These are phyloP conservation scores for Raffaelea ambrosiae DNA, from an alignment of 2,329 filamentous ascomycete genomes.

Conservation along the genomic window DNA sequence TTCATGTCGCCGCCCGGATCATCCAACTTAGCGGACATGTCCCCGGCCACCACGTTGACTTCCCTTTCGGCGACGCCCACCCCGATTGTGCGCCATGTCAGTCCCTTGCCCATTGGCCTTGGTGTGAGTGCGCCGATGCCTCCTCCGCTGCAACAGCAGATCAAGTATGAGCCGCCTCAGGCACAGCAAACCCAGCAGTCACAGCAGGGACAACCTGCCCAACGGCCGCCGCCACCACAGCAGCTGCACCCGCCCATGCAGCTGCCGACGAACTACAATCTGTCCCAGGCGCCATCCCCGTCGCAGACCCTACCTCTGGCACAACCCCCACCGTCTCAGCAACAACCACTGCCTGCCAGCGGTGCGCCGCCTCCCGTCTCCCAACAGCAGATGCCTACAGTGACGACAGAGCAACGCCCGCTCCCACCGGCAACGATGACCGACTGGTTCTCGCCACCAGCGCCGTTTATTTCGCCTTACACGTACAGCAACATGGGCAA, in stretches of 20 bases:
- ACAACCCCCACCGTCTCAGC: no score
- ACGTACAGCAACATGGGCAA: conserved; percentile 29
- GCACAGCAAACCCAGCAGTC: conserved; percentile 3
- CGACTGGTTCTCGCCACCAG: conserved; percentile 45
- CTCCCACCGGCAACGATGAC: conserved; percentile 30
- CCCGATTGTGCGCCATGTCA: conserved; percentile 22
- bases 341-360: not conserved
- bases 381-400: conserved; percentile 24
- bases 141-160: not conserved
- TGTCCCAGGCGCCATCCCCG: not conserved
- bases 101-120: conserved; percentile 15
- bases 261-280: no score
- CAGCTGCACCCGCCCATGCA: not conserved
- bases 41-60: conserved; percentile 22
- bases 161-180: not conserved
- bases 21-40: conserved; percentile 23
- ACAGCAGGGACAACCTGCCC: not conserved
- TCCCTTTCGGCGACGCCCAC: conserved; percentile 23
- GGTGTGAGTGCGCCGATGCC: not conserved
- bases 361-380: conserved; percentile 14
- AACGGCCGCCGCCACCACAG: not conserved
- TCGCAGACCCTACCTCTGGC: not conserved
- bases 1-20: conserved; percentile 21
- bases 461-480: conserved; percentile 46
- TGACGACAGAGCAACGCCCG: not conserved